phyloP scores from a whole-genome alignment of 1,284 basidiomycete species.

The Phylloboletellus chloephorus region DNA sequence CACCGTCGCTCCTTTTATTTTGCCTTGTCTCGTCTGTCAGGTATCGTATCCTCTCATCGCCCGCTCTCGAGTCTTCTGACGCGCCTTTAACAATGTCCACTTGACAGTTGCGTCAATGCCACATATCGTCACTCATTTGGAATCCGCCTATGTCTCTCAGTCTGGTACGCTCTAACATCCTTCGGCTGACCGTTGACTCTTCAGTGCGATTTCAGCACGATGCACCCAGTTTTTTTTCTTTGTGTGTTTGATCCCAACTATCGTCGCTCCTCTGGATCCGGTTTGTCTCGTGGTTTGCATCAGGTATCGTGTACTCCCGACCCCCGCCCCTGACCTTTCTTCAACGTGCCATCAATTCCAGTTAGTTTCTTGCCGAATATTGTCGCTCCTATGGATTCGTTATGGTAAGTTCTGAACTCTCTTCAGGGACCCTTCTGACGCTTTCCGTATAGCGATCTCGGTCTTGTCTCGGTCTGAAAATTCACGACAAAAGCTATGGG shows the following conservation, averaged over 20 bases:
- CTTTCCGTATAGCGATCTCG: not conserved
- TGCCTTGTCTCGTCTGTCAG: conserved; percentile 1
- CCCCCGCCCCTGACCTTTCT: not conserved
- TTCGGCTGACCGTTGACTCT: not conserved
- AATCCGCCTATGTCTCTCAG: not conserved
- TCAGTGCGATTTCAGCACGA: too few relatives aligned
- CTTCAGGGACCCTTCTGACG: not conserved
- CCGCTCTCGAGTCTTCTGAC: too few relatives aligned
- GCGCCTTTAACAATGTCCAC: too few relatives aligned
- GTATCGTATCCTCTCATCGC: too few relatives aligned
- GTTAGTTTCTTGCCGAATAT: conserved; percentile 4
- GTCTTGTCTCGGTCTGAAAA: conserved; percentile 14
- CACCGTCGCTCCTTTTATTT: not conserved
- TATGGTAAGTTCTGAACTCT: not conserved
- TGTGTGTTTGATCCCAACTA: conserved; percentile 3
- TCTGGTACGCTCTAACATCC: not conserved
- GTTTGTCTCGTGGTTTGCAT: conserved; percentile 4
- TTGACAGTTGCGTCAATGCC: too few relatives aligned
- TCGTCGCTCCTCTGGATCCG: conserved; percentile 1
- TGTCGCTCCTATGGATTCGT: conserved; percentile 2
- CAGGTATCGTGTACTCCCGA: not conserved
- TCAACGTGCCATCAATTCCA: not conserved
- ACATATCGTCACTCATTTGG: too few relatives aligned
- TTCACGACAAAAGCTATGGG: conserved; percentile 6
- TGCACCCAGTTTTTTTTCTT: conserved; percentile 1